These are phyloP conservation scores for Balakata baccata DNA, from an alignment of 345 rosid species.

Conservation along the genomic window DNA sequence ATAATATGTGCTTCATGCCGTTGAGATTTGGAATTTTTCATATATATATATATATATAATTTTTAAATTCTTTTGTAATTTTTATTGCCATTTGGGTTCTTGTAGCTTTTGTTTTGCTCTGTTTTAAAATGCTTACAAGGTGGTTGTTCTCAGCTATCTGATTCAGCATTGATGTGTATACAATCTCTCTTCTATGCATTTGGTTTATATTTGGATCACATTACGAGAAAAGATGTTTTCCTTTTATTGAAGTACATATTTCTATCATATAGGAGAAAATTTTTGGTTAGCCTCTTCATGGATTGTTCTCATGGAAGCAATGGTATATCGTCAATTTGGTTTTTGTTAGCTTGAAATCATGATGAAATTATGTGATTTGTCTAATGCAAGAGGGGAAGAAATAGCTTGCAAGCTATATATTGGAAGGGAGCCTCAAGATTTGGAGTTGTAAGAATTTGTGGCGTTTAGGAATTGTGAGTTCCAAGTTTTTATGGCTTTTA, in stretches of 20 bases:
- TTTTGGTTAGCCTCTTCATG: too few relatives aligned
- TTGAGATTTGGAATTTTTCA: slow-evolving; percentile 2
- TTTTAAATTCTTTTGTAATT: neutral
- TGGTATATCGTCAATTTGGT: too few relatives aligned
- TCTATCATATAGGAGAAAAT: too few relatives aligned
- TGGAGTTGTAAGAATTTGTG: neutral
- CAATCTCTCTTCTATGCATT: neutral
- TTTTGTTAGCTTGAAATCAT: neutral
- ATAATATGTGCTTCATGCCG: neutral
- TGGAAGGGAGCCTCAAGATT: neutral
- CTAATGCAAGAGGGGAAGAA: neutral
- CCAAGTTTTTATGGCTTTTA: neutral
- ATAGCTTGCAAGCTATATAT: neutral
- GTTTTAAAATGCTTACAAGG: too few relatives aligned
- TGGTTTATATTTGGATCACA: neutral
- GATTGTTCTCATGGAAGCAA: too few relatives aligned
- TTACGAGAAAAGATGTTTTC: neutral
- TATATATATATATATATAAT: neutral
- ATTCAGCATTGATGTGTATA: neutral
- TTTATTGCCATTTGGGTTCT: neutral
- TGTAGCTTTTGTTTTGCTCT: neutral
- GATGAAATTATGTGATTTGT: neutral
- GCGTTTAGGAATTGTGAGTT: neutral
- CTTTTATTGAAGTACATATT: too few relatives aligned
- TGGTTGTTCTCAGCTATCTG: neutral